phyloP scores from a whole-genome alignment of 768 basidiomycete species.

The Collybia mongolica region DNA sequence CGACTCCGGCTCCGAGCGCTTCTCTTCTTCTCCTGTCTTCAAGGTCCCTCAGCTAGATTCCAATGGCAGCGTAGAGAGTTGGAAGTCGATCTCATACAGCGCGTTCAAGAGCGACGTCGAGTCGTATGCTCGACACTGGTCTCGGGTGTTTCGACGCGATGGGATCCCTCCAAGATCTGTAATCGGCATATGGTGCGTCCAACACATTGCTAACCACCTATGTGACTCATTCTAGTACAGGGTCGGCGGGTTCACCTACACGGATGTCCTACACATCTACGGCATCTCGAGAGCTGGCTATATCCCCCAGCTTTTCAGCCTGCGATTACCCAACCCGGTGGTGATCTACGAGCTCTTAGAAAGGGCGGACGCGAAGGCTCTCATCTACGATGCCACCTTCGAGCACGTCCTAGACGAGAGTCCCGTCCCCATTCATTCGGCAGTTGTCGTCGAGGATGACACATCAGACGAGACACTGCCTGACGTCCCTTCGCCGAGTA shows the following conservation, averaged over 20 bases:
- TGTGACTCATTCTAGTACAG: conserved; percentile 29
- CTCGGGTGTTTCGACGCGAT: conserved; percentile 34
- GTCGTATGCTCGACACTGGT: conserved; percentile 55
- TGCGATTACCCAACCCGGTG: conserved; percentile 55
- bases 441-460: conserved; percentile 26
- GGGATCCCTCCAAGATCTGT: conserved; percentile 48
- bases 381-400: conserved; percentile 55
- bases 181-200: conserved; percentile 58
- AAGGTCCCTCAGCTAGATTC: conserved; percentile 44
- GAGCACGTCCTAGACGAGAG: conserved; percentile 29
- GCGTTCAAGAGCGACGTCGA: conserved; percentile 59
- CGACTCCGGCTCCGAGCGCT: conserved; percentile 41
- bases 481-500: conserved; percentile 25
- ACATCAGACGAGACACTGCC: conserved; percentile 35
- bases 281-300: conserved; percentile 66
- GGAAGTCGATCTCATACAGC: conserved; percentile 23
- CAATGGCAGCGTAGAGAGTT: conserved; percentile 15
- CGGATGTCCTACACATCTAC: conserved; percentile 62
- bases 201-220: background rate
- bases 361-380: conserved; percentile 52
- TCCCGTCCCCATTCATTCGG: conserved; percentile 40
- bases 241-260: conserved; percentile 62
- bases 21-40: conserved; percentile 48
- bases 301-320: conserved; percentile 63
- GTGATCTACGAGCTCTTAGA: conserved; percentile 61